Base-by-base conservation (phyloP, 176 grass and related monocot genomes). In the Guadua angustifolia region DNA sequence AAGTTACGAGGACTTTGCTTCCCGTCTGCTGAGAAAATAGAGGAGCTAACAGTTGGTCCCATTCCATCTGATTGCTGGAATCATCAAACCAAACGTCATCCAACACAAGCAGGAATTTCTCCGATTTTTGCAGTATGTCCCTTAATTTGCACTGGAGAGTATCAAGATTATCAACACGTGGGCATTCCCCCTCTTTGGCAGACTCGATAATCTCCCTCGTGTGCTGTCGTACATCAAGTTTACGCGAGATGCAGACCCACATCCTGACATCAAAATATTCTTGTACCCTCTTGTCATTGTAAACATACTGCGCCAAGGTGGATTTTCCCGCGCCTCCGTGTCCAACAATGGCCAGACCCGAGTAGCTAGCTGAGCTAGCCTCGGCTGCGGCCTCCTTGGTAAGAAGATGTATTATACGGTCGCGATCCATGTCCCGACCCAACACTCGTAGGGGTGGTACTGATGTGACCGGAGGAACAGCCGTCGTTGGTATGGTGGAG, bases 401-500 rank as follows among this genome's bases (percentile, higher is more conserved):
- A 53, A 87, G 69, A 25, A 81, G 9, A 17, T 78, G 33, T 47
- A 73, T 38, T 36, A 88, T 78, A 9, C 0, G 26, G 33, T 77
- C 74, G 3, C 79, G 21, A 51, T 88, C 65, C 2, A 0, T 1
- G 3, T 88, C 51, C 0, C 86, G 72, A 0, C 86, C 86, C 16
- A 88, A 53, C 10, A 88, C 72, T 16, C 53, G n/a, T 0, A 5
- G 1, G 32, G 80, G 18, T 18, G 63, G 15, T 15, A 55, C 2
- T 12, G 79, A 65, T 69, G 73, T 63, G 3, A 29, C 3, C 7
- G 19, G 13, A 25, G 16, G 73, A n/a, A 19, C 1, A 66, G 0
- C 0, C 0, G 33, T 16, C 9, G 32, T 0, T 4, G 22, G 0
- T 0, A 4, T 5, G 0, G 1, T 2, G 1, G 4, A 4, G 14